phyloP scores from a whole-genome alignment of 257 asterid species.

The Solanum rostratum region DNA sequence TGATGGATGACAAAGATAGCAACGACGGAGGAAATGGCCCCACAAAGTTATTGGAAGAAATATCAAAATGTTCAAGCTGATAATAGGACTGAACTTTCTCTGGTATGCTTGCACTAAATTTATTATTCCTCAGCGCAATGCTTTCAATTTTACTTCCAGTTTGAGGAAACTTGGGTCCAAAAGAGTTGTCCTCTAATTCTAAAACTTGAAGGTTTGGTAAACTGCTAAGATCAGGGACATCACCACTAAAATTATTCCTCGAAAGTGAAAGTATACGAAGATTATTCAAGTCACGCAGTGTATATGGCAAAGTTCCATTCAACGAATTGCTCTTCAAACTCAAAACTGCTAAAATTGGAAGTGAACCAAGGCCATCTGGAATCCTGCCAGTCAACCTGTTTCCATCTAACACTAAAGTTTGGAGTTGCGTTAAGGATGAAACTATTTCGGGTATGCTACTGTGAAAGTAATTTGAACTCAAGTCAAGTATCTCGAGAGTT shows the following conservation, averaged over 20 bases:
- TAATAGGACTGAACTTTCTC: conserved; percentile 42
- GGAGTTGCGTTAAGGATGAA: conserved; percentile 41
- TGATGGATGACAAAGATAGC: conserved; percentile 55
- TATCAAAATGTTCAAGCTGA: conserved; percentile 47
- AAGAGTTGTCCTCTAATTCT: conserved; percentile 43
- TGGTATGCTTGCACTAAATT: conserved; percentile 50
- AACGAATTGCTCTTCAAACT: conserved; percentile 49
- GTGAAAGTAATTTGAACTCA: conserved; percentile 64
- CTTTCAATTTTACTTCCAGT: conserved; percentile 34
- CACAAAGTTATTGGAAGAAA: conserved; percentile 62
- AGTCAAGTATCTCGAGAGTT: conserved; percentile 63
- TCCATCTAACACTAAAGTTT: conserved; percentile 51
- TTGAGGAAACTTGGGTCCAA: conserved; percentile 66
- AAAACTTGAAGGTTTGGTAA: conserved; percentile 66
- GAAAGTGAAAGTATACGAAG: conserved; percentile 62
- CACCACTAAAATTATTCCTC: conserved; percentile 55
- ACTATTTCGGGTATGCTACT: conserved; percentile 39
- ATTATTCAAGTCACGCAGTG: conserved; percentile 33
- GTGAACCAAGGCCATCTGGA: conserved; percentile 40
- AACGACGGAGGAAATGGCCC: conserved; percentile 70
- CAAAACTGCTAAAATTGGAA: conserved; percentile 54
- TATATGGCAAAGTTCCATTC: conserved; percentile 44
- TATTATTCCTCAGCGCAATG: conserved; percentile 49
- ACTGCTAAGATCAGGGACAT: conserved; percentile 62
- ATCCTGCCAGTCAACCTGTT: conserved; percentile 55